phyloP scores from a whole-genome alignment of 345 rosid genomes.

The Reutealis trisperma region DNA sequence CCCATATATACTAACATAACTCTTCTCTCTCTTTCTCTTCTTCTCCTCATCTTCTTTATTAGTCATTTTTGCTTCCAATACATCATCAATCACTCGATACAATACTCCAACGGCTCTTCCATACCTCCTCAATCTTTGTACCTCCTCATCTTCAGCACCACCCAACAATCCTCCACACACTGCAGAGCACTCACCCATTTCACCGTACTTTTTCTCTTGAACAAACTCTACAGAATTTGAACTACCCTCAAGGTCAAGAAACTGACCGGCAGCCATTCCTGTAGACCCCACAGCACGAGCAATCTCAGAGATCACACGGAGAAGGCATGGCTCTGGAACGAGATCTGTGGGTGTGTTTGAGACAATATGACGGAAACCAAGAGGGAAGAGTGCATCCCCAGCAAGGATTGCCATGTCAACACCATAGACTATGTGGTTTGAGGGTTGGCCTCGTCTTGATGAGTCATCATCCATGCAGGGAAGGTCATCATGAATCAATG shows the following conservation, averaged over 20 bases:
- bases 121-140: slow-evolving; percentile 65
- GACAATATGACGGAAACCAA: slow-evolving; percentile 86
- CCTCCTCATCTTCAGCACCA: slow-evolving; percentile 79
- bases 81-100: slow-evolving; percentile 78
- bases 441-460: slow-evolving; percentile 81
- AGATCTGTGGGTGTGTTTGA: slow-evolving; percentile 64
- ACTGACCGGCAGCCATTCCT: slow-evolving; percentile 99
- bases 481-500: slow-evolving; percentile 89
- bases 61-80: slow-evolving; percentile 39
- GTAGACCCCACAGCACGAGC: slow-evolving; percentile 91
- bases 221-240: slow-evolving; percentile 56
- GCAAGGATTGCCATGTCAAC: slow-evolving; percentile 90
- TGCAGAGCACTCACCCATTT: slow-evolving; percentile 89
- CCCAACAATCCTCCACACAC: slow-evolving; percentile 90
- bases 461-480: slow-evolving; percentile 95
- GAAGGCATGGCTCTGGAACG: slow-evolving; percentile 62
- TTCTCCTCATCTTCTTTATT: slow-evolving; percentile 21
- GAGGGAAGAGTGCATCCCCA: slow-evolving; percentile 97
- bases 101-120: slow-evolving; percentile 90
- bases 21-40: slow-evolving; percentile 47
- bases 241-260: slow-evolving; percentile 79
- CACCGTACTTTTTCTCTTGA: slow-evolving; percentile 89
- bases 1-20: slow-evolving; percentile 56
- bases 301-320: slow-evolving; percentile 80
- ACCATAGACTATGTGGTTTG: slow-evolving; percentile 77